Evolutionary conservation across 352 stramenopile species (phyloP).

Genomic region (Albugo laibachii): DNA sequence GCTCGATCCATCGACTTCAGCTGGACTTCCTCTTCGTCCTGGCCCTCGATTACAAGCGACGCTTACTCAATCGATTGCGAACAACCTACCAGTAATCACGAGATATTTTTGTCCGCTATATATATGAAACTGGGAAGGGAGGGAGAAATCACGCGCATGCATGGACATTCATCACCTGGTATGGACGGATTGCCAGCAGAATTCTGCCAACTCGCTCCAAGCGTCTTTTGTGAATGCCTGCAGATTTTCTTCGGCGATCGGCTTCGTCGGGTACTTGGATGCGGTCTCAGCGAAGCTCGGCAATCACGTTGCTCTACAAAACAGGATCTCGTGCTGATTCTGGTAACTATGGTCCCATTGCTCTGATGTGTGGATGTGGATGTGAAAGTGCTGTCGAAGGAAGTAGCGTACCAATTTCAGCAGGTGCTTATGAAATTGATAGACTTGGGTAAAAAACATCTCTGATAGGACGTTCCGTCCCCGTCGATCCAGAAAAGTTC

Average conservation of each 20-base stretch:
- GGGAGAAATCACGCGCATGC: background rate
- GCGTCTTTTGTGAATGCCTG: constrained; percentile 9
- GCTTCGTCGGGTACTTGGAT: constrained; percentile 6
- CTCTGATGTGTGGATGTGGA: no score
- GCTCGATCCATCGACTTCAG: constrained; percentile 1
- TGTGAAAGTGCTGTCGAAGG: no score
- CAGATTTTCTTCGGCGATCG: constrained; percentile 7
- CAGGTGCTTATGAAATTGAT: no score
- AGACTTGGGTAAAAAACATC: no score
- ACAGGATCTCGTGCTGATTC: no score
- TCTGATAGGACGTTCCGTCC: no score
- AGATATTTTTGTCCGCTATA: background rate
- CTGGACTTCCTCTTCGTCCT: background rate
- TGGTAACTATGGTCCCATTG: no score
- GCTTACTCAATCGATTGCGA: background rate
- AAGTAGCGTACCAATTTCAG: no score
- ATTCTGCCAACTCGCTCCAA: constrained; percentile 10
- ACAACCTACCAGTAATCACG: background rate
- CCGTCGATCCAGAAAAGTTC: no score
- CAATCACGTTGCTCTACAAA: no score
- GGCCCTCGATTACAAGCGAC: background rate
- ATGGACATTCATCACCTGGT: background rate
- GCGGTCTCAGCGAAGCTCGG: constrained; percentile 1
- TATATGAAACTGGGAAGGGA: background rate
- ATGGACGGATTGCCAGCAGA: constrained; percentile 6